Evolutionary conservation across 2,329 filamentous ascomycete genomes (phyloP).

Genomic region (Fusarium austroafricanum): DNA sequence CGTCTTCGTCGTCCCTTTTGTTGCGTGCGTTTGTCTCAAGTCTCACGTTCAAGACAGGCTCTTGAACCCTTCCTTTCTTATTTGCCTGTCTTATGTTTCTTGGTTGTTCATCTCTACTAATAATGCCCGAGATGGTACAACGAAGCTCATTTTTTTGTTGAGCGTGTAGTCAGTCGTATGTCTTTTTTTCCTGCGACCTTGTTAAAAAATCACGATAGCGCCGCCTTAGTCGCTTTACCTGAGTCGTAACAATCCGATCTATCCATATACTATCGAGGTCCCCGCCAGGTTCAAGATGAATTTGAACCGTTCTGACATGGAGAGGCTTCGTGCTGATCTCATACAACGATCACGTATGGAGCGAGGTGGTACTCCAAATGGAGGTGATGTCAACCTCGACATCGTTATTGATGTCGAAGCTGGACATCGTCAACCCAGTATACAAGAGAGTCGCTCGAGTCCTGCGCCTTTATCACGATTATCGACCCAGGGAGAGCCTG

Average conservation of each 20-base stretch:
- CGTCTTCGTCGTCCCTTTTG: slow-evolving; percentile 26
- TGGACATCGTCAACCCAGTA: slow-evolving; percentile 12
- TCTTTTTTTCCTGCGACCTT: slow-evolving; percentile 9
- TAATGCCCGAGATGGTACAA: slow-evolving; percentile 35
- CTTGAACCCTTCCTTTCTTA: slow-evolving; percentile 25
- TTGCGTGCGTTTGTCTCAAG: slow-evolving; percentile 12
- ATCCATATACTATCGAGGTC: slow-evolving; percentile 17
- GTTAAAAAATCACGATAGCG: slow-evolving; percentile 34
- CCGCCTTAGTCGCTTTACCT: slow-evolving; percentile 27
- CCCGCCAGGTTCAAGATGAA: slow-evolving; percentile 34
- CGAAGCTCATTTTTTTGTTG: slow-evolving; percentile 5
- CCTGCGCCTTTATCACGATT: slow-evolving; percentile 33
- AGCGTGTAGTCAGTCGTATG: slow-evolving; percentile 24
- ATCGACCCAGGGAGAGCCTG: slow-evolving; percentile 34
- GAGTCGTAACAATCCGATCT: slow-evolving; percentile 20
- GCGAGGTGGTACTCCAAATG: slow-evolving; percentile 33
- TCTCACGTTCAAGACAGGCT: slow-evolving; percentile 36
- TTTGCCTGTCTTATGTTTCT: background rate
- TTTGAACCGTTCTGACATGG: slow-evolving; percentile 44
- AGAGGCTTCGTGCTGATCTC: slow-evolving; percentile 50
- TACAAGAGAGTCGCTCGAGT: slow-evolving; percentile 13
- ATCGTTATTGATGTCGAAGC: slow-evolving; percentile 23
- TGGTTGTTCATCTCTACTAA: slow-evolving; percentile 5
- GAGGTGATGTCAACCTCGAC: slow-evolving; percentile 11
- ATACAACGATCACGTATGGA: slow-evolving; percentile 49